Evolutionary conservation across 73 alveolate genomes (phyloP).

Genomic region (Tetrahymena borealis): DNA sequence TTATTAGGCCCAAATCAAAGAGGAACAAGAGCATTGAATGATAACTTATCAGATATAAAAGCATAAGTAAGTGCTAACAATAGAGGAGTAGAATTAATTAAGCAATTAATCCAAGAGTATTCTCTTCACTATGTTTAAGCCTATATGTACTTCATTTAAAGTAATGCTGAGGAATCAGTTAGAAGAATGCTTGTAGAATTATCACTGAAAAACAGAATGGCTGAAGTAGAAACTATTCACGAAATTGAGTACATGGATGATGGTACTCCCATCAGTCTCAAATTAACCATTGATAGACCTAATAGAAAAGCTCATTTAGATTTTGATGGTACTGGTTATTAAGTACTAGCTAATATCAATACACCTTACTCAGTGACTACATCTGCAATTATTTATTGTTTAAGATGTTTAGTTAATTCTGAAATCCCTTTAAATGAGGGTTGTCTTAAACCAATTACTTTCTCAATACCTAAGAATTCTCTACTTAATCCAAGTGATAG

Average conservation of each 20-base stretch:
- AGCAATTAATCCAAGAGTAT: conserved; percentile 57
- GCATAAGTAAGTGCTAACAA: conserved; percentile 87
- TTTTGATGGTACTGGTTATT: conserved; percentile 51
- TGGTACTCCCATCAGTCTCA: conserved; percentile 51
- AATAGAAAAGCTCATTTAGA: conserved; percentile 64
- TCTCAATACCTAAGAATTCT: conserved; percentile 54
- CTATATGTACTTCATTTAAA: conserved; percentile 73
- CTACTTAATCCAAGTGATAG: conserved; percentile 59
- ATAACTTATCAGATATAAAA: conserved; percentile 66
- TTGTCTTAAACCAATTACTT: conserved; percentile 74
- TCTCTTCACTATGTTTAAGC: conserved; percentile 59
- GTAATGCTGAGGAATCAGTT: conserved; percentile 72
- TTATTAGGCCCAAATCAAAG: conserved; percentile 33
- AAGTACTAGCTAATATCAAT: conserved; percentile 61
- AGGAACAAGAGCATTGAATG: conserved; percentile 63
- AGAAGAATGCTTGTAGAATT: conserved; percentile 57
- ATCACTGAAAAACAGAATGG: conserved; percentile 29
- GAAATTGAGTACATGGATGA: conserved; percentile 84
- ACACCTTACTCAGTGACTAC: conserved; percentile 67
- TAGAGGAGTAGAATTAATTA: conserved; percentile 66
- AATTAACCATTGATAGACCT: conserved; percentile 48
- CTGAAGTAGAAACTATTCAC: conserved; percentile 39
- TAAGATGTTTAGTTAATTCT: conserved; percentile 76
- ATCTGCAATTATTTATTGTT: conserved; percentile 80
- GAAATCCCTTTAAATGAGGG: conserved; percentile 90